Evolutionary conservation across 139 green algal species (phyloP), one percentile per base, ranked within the genome.

Genomic region (Chlorella vulgaris): DNA sequence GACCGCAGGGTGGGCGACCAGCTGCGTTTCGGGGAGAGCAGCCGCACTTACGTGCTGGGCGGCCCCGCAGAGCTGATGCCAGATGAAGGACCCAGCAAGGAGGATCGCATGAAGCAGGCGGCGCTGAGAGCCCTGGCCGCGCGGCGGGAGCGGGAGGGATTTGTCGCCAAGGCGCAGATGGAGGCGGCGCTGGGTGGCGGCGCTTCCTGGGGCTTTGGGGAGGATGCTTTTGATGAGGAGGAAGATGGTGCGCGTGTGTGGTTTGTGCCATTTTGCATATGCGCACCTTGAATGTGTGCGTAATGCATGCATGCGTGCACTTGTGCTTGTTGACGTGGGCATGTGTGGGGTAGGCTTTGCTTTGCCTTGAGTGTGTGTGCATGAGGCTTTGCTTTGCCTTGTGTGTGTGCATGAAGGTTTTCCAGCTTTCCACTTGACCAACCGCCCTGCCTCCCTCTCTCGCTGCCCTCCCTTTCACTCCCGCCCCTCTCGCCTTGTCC

Each of bases 21-120:
- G 29, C 74, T 98, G 24, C 88, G 84, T 28, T 96, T 99, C 84
- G 96, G 96, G 26, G 79, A 92, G 83, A 95, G 90, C 86, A 93
- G 76, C 50, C 91, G 96, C 7, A 53, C 96, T 38, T 97, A 95
- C 77, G 40, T 98, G 15, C 67, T 98, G 42, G 74, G 86, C 1
- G 96, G 96, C 15, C 93, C 96, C 8, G 69, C 83, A 15, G 94
- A 97, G 62, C 89, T 98, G 55, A 95, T 97, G 90, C 95, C 93
- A 0, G 88, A 93, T 47, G 94, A 98, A 83, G 93, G 91, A 0
- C 90, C 93, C 68, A 94, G 69, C 83, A 76, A 79, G 62, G 47
- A 67, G 38, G 83, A 93, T 65, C 80, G 78, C 40, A 66, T 73
- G 60, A 89, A 93, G 69, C 74, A 89, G 65, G 74, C 80, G 1